Percentiles rank a stretch among this genome's conserved stretches.
phyloP scores from a whole-genome alignment of 352 stramenopile species.

The Pythium pectinolyticum region DNA sequence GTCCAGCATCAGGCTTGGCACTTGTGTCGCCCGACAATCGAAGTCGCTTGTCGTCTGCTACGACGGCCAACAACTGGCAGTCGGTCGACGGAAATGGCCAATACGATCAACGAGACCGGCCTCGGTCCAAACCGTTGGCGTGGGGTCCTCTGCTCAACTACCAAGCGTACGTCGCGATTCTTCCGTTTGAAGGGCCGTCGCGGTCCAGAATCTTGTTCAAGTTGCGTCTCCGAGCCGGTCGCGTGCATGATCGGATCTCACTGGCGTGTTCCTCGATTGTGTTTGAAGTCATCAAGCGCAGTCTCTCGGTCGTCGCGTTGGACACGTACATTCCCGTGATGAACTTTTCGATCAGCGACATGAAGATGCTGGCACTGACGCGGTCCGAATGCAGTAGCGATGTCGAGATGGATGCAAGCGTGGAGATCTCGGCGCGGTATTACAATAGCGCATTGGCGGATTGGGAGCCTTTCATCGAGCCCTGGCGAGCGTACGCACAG shows the following conservation, averaged over 20 bases:
- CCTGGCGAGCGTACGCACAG: slow-evolving; percentile 76
- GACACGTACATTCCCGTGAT: slow-evolving; percentile 91
- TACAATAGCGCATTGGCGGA: slow-evolving; percentile 88
- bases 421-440: slow-evolving; percentile 82
- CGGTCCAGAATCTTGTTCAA: slow-evolving; percentile 58
- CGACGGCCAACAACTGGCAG: slow-evolving; percentile 44
- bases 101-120: slow-evolving; percentile 35
- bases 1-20: slow-evolving; percentile 14
- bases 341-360: slow-evolving; percentile 85
- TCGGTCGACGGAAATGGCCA: slow-evolving; percentile 28
- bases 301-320: slow-evolving; percentile 81
- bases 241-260: slow-evolving; percentile 71
- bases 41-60: slow-evolving; percentile 72
- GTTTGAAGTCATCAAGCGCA: slow-evolving; percentile 89
- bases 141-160: slow-evolving; percentile 74
- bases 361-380: slow-evolving; percentile 74
- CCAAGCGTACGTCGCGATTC: slow-evolving; percentile 64
- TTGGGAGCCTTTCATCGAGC: slow-evolving; percentile 88
- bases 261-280: slow-evolving; percentile 76
- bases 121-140: slow-evolving; percentile 43
- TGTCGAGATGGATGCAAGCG: slow-evolving; percentile 65
- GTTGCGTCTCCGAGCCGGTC: slow-evolving; percentile 61
- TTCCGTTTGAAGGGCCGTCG: slow-evolving; percentile 41
- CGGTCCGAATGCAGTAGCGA: slow-evolving; percentile 70
- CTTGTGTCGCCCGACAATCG: slow-evolving; percentile 50